phyloP scores from a whole-genome alignment of 2,329 filamentous ascomycete genomes.

The Ophidiomyces ophidiicola region DNA sequence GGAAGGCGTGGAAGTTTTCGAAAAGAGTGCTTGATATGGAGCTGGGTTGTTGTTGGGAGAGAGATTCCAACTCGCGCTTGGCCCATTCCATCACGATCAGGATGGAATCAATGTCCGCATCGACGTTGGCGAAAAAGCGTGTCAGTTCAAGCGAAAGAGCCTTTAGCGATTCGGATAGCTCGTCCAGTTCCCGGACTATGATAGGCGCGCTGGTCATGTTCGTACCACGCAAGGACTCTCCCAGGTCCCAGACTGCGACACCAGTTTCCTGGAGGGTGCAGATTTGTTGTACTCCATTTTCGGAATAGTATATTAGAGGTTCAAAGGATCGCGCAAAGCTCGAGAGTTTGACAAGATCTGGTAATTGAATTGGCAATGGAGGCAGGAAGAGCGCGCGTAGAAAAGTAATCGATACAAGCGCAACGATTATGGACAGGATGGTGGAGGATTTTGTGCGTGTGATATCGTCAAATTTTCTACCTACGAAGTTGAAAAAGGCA shows the following conservation, averaged over 20 bases:
- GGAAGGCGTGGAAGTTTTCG: slow-evolving; percentile 69
- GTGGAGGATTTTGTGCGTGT: slow-evolving; percentile 60
- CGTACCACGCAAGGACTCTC: slow-evolving; percentile 74
- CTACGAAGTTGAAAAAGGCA: slow-evolving; percentile 52
- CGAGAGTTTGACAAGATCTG: slow-evolving; percentile 82
- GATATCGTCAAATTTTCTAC: slow-evolving; percentile 46
- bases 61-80: slow-evolving; percentile 63
- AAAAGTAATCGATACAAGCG: slow-evolving; percentile 52
- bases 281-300: slow-evolving; percentile 75
- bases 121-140: slow-evolving; percentile 84
- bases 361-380: slow-evolving; percentile 53
- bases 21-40: slow-evolving; percentile 58
- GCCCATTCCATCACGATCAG: slow-evolving; percentile 96
- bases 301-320: slow-evolving; percentile 86
- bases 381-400: slow-evolving; percentile 58
- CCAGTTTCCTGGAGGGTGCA: slow-evolving; percentile 81
- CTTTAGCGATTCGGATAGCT: slow-evolving; percentile 73
- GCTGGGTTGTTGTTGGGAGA: slow-evolving; percentile 50
- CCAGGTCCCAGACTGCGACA: slow-evolving; percentile 86
- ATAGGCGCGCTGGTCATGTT: slow-evolving; percentile 83
- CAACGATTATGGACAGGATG: slow-evolving; percentile 48
- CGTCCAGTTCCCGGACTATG: slow-evolving; percentile 76
- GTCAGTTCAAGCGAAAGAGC: slow-evolving; percentile 74
- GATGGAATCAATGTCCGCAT: slow-evolving; percentile 85
- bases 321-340: slow-evolving; percentile 84